phyloP scores from a whole-genome alignment of 495 filamentous ascomycete genomes.

The Annulohypoxylon stygium region DNA sequence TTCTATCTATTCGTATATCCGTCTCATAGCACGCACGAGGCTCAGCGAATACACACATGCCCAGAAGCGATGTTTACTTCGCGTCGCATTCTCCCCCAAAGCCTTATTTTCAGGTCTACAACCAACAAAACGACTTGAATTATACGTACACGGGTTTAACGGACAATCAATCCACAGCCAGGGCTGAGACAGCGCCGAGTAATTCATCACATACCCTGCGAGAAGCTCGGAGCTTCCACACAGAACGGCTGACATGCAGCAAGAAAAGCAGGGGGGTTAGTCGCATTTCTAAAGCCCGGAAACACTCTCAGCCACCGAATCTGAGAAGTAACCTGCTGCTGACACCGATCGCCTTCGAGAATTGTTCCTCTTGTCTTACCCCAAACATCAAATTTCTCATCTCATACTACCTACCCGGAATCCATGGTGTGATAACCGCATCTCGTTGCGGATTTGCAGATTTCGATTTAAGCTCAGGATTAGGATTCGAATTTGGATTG shows the following conservation, averaged over 20 bases:
- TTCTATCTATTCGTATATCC: neutral
- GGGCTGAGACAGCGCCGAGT: slow-evolving; percentile 15
- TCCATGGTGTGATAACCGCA: neutral
- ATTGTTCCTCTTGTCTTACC: neutral
- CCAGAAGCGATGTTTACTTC: slow-evolving; percentile 7
- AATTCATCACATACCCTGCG: neutral
- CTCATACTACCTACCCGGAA: neutral
- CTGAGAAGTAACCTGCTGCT: slow-evolving; percentile 17
- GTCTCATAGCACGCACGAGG: slow-evolving; percentile 6
- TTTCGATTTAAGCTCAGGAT: too few relatives aligned
- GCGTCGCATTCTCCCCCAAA: neutral
- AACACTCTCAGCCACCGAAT: neutral
- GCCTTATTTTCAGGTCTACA: slow-evolving; percentile 14
- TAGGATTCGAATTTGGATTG: too few relatives aligned
- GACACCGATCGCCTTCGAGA: slow-evolving; percentile 23
- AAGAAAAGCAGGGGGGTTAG: neutral
- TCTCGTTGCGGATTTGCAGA: neutral
- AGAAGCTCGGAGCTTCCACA: slow-evolving; percentile 6
- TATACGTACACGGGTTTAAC: neutral
- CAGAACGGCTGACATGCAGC: slow-evolving; percentile 20
- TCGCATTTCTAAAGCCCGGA: slow-evolving; percentile 6
- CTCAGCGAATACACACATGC: neutral
- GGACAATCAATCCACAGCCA: neutral
- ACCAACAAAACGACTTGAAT: neutral
- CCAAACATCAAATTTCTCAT: neutral